Percentiles rank a stretch among this genome's conserved stretches.
Evolutionary conservation across 441 rosid genomes (phyloP).

Genomic region (Aquilaria agallochum): DNA sequence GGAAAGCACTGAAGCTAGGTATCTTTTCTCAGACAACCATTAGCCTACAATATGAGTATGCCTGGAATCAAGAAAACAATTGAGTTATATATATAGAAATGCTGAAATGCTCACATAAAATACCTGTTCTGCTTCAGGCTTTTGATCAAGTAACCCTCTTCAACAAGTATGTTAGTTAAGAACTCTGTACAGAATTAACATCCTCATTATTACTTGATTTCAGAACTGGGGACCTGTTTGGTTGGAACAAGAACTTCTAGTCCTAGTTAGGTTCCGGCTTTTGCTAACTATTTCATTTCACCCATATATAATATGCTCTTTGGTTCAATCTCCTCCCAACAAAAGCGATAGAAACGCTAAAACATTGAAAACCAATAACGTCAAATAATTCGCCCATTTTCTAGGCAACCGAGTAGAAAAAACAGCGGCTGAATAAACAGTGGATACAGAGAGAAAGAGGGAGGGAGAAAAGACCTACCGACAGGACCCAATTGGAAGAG

Average conservation of each 20-base stretch:
- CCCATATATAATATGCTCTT: too few species aligned
- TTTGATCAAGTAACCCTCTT: background rate
- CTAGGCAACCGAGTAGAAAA: too few species aligned
- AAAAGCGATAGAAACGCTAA: slow-evolving; percentile 17
- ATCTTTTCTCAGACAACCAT: background rate
- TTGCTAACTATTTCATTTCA: slow-evolving; percentile 42
- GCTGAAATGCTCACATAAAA: slow-evolving; percentile 9
- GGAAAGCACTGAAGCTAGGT: slow-evolving; percentile 7
- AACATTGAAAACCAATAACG: background rate
- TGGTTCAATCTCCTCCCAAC: background rate
- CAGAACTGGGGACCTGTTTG: background rate
- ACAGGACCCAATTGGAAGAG: too few species aligned
- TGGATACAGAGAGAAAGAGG: too few species aligned
- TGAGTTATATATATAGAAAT: background rate
- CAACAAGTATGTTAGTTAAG: slow-evolving; percentile 6
- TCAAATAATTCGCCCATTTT: too few species aligned
- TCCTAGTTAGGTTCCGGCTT: slow-evolving; percentile 29
- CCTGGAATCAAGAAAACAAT: background rate
- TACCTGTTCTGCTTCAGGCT: slow-evolving; percentile 4
- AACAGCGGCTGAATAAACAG: too few species aligned
- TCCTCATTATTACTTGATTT: slow-evolving; percentile 12
- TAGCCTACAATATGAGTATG: too few species aligned
- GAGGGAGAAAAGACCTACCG: too few species aligned
- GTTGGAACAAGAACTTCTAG: slow-evolving; percentile 38
- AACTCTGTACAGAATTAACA: slow-evolving; percentile 1